These are phyloP conservation scores for Microcera coccophila DNA, from an alignment of 2,329 filamentous ascomycete species.

Conservation along the genomic window DNA sequence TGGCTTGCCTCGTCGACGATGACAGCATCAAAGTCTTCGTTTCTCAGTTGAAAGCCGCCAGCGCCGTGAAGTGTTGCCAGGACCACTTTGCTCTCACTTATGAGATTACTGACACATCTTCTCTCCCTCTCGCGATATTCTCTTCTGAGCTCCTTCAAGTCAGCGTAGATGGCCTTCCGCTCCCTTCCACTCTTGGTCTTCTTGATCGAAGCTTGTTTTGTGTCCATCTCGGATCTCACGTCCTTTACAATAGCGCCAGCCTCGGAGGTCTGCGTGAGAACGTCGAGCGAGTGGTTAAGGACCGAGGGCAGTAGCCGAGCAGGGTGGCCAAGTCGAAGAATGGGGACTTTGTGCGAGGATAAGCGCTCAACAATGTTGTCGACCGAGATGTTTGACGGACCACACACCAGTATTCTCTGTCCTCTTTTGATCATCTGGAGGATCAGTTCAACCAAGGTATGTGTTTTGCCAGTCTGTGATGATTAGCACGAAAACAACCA, in stretches of 20 bases:
- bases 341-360: constrained; percentile 76
- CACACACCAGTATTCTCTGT: constrained; percentile 82
- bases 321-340: constrained; percentile 88
- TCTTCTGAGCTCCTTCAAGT: constrained; percentile 79
- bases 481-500: constrained; percentile 4
- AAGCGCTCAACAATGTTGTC: constrained; percentile 97
- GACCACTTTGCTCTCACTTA: constrained; percentile 78
- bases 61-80: constrained; percentile 90
- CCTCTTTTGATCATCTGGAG: constrained; percentile 76
- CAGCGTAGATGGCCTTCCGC: constrained; percentile 74
- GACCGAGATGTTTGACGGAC: constrained; percentile 93
- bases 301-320: constrained; percentile 86
- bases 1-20: constrained; percentile 96
- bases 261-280: constrained; percentile 85
- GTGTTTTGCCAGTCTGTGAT: constrained; percentile 83
- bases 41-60: constrained; percentile 75
- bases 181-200: constrained; percentile 82
- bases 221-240: constrained; percentile 87
- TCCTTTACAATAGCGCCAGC: constrained; percentile 86
- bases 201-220: constrained; percentile 80
- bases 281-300: constrained; percentile 82
- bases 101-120: constrained; percentile 71
- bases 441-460: constrained; percentile 92
- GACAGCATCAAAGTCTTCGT: constrained; percentile 84
- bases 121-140: constrained; percentile 85